These are phyloP conservation scores for Fusarium neocosmosporiellum DNA, from an alignment of 2,329 filamentous ascomycete genomes.

Conservation along the genomic window DNA sequence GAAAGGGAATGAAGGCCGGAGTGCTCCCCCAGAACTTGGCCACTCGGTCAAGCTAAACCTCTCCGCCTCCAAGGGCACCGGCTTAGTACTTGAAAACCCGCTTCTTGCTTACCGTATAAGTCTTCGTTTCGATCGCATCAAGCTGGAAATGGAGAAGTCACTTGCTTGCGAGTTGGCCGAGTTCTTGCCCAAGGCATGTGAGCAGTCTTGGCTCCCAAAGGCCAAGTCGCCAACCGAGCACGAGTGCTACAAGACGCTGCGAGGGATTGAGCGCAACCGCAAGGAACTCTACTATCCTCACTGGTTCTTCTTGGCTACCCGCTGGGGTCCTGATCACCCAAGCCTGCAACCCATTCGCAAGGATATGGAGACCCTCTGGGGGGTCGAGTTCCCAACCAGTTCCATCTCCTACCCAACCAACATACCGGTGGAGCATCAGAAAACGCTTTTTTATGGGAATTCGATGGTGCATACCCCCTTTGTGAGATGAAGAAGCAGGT, in stretches of 20 bases:
- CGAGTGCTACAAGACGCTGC: not conserved
- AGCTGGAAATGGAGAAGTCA: not conserved
- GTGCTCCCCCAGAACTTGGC: not conserved
- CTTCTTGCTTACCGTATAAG: too few relatives aligned
- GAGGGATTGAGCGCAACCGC: accelerated
- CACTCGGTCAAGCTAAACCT: not conserved
- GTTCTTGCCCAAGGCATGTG: not conserved
- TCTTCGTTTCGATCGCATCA: not conserved
- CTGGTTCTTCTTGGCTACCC: not conserved
- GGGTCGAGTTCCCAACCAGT: not conserved
- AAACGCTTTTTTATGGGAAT: not conserved
- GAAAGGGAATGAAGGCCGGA: not conserved
- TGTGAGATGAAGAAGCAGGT: not conserved
- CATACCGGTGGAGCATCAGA: not conserved
- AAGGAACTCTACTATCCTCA: not conserved
- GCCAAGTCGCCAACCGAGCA: not conserved
- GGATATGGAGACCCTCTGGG: not conserved
- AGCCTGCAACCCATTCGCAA: not conserved
- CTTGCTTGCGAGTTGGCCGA: not conserved
- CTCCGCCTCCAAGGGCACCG: not conserved
- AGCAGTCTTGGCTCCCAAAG: not conserved
- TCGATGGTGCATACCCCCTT: not conserved
- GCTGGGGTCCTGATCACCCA: not conserved
- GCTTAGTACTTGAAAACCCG: too few relatives aligned
- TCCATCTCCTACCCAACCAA: not conserved